Percentiles rank a stretch among this genome's conserved stretches.
These are phyloP conservation scores for Penicillium cosmopolitanum DNA, from an alignment of 495 filamentous ascomycete genomes.

Conservation along the genomic window DNA sequence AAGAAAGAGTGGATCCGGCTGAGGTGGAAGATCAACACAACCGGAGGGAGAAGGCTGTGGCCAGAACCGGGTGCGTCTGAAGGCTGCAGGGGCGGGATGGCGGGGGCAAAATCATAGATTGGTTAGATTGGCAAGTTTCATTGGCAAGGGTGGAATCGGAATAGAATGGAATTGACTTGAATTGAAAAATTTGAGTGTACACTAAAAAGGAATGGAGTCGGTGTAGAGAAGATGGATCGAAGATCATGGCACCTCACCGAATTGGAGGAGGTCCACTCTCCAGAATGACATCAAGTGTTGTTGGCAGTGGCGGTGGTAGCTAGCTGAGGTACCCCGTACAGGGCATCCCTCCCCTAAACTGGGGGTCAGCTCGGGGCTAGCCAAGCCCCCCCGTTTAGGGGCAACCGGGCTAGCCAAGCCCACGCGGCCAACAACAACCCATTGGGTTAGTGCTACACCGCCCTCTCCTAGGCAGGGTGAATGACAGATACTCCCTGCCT, in stretches of 20 bases:
- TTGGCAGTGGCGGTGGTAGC: neutral
- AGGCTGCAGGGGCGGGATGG: neutral
- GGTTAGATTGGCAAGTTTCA: neutral
- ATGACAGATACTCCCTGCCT: slow-evolving; percentile 11
- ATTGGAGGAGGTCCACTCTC: slow-evolving; percentile 13
- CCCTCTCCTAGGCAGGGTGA: slow-evolving; percentile 23
- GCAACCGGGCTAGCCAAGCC: neutral
- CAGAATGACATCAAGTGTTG: slow-evolving; percentile 34
- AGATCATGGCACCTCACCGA: slow-evolving; percentile 17
- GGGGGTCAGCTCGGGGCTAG: no score
- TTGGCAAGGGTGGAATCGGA: neutral
- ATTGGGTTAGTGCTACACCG: slow-evolving; percentile 23
- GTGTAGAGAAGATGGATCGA: slow-evolving; percentile 10
- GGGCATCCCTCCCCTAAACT: no score
- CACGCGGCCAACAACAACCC: neutral
- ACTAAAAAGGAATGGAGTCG: slow-evolving; percentile 2
- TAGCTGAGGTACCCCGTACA: neutral
- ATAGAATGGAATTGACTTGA: neutral
- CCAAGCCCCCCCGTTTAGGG: neutral
- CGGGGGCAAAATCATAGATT: neutral
- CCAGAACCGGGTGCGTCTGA: slow-evolving; percentile 6
- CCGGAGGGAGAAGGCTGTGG: neutral
- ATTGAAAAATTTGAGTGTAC: neutral
- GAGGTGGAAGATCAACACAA: slow-evolving; percentile 23
- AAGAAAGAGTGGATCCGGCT: slow-evolving; percentile 25